Base-by-base conservation (phyloP, 2,329 filamentous ascomycete genomes). In the Fusarium subglutinans region DNA sequence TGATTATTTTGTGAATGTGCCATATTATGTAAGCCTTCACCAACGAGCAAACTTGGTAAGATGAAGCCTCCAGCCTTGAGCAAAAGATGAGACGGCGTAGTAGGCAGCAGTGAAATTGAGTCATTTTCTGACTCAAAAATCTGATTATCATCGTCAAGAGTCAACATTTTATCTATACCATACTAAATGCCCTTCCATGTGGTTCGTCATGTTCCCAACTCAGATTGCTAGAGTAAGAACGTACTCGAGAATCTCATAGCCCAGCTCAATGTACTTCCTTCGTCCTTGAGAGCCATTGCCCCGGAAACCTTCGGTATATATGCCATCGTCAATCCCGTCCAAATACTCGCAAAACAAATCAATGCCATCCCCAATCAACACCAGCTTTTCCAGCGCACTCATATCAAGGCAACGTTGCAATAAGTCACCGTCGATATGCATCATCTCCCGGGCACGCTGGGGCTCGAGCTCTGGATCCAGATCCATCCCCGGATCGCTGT, bases 401-500 rank as follows among this genome's bases (percentile, higher is more conserved):
- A 79, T 82, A 24, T 87, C 82, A 17, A 91, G 73, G 66, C 90
- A 88, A 12, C 87, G 85, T 67, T 84, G 83, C 47, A 94, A 80
- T 41, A 93, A 83, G 74, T 94, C 91, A 1, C 92, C 92, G 70
- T 94, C 86, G 7, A 94, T 84, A 63, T 94, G 91, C 87, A 90
- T 90, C 66, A 84, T 84, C 43, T 85, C 84, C 5, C 84, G 84
- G 15, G 82, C 80, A 11, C 77, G 70, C 30, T 80, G 79, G 13
- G 86, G 84, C 67, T 79, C 77, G 28, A 80, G 57, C 26, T 78
- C 73, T 45, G 66, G 47, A n/a, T 72, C 77, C 41, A 77, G 40
- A 41, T 75, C 73, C 26, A 70, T 53, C n/a, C 72, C 70, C 55
- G 66, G 50, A 13, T 72, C 62, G 20, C 30, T 41, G 9, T 57